Base-by-base conservation (phyloP, 345 rosid species). In the Pseudoturritis turrita region DNA sequence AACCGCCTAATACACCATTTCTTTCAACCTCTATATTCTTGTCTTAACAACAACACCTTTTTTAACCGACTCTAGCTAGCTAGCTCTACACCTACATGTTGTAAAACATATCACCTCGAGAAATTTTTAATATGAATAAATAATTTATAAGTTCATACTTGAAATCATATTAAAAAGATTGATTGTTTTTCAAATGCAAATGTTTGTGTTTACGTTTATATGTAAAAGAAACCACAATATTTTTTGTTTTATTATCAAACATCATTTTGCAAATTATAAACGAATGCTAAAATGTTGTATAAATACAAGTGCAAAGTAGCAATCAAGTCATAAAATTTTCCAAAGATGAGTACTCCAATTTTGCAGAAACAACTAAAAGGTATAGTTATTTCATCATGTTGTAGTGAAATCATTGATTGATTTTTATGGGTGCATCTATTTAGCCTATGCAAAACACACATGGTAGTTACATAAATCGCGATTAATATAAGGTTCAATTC, bases 11-110 rank as follows among this genome's bases (percentile, higher is more conserved):
- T 19, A 29, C 15, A 33, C 39, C 7, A 10, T 13, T 62, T 12
- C 28, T 33, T 44, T 53, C 47, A 43, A 63, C 46, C 13, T 13
- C 53, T 62, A 31, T 23, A 21, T 14, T 47, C 7, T 59, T 37
- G 37, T 51, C 39, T 43, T 31, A 62, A 19, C 45, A 55, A 57
- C 37, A 26, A 46, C 15, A 73, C 37, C 4, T 57, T 44, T 44
- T 23, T 36, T 46, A 56, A 46, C 65, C 59, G 50, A 46, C n/a
- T n/a, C n/a, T n/a, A 55, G 45, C 31, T 64, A 72, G 76, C 53
- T 52, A 61, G 23, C 17, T 49, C 33, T 31, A 29, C 39, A 17
- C 55, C 47, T 22, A 53, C 18, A 31, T 44, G 44, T 29, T 15
- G 44, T 71, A 12, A 31, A n/a, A n/a, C n/a, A n/a, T n/a, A 52